Evolutionary conservation across 2,329 filamentous ascomycete genomes (phyloP).

Genomic region (Clonostachys sp.): DNA sequence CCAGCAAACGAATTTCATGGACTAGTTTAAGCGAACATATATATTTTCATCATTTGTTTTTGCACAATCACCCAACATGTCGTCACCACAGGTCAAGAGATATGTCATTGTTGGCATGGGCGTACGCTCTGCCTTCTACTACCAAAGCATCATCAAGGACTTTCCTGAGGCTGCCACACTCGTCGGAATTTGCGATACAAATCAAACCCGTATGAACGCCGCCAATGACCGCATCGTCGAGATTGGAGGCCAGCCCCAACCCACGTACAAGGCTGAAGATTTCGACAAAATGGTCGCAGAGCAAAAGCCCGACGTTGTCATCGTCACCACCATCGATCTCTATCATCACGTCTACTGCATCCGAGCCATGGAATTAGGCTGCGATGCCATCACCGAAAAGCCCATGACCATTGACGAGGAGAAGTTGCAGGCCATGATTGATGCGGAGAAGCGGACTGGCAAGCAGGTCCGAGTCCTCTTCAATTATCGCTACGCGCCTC

Average conservation of each 20-base stretch:
- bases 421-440: constrained; percentile 35
- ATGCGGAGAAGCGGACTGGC: constrained; percentile 36
- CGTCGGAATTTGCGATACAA: constrained; percentile 39
- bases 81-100: constrained; percentile 5
- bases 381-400: constrained; percentile 44
- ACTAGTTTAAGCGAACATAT: no score
- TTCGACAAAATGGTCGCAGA: constrained; percentile 41
- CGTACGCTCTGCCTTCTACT: constrained; percentile 37
- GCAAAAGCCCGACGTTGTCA: constrained; percentile 37
- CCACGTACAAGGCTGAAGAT: constrained; percentile 35
- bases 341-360: constrained; percentile 41
- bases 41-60: no score
- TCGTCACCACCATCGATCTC: constrained; percentile 43
- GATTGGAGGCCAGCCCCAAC: constrained; percentile 25
- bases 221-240: constrained; percentile 28
- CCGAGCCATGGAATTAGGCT: constrained; percentile 39
- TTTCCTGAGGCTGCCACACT: constrained; percentile 28
- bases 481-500: constrained; percentile 47
- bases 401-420: constrained; percentile 45
- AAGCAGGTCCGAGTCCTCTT: constrained; percentile 39
- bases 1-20: no score
- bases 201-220: constrained; percentile 36
- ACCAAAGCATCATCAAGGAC: constrained; percentile 32
- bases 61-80: neutral
- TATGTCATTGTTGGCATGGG: constrained; percentile 37